These are phyloP conservation scores for Pichia sp. DNA, from an alignment of 1,139 yeast genomes.

Conservation along the genomic window DNA sequence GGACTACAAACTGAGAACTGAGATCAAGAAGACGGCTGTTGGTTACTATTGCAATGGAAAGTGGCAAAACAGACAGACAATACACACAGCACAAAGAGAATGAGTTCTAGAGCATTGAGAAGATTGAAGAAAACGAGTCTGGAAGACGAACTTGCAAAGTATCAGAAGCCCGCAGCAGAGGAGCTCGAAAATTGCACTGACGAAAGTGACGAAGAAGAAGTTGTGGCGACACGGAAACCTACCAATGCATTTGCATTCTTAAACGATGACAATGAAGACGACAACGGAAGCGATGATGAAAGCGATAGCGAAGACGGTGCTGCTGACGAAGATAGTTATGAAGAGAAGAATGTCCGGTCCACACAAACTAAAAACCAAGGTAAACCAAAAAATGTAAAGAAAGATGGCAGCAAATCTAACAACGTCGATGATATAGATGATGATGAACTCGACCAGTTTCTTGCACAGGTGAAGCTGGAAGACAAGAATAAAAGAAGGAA, in stretches of 20 bases:
- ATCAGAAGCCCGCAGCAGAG: neutral
- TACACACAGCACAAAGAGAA: too few relatives aligned
- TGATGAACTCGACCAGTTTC: conserved; percentile 16
- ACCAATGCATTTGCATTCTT: conserved; percentile 50
- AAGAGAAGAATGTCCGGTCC: conserved; percentile 11
- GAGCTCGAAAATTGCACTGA: conserved; percentile 2
- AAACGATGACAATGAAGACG: conserved; percentile 28
- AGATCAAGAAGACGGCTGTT: too few relatives aligned
- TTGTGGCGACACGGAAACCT: conserved; percentile 24
- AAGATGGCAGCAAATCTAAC: neutral
- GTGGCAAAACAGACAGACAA: too few relatives aligned
- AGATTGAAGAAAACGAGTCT: conserved; percentile 38
- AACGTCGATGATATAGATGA: conserved; percentile 17
- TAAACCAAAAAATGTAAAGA: conserved; percentile 17
- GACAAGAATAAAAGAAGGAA: conserved; percentile 5
- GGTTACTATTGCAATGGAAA: too few relatives aligned
- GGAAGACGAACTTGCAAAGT: conserved; percentile 29
- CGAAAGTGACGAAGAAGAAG: conserved; percentile 9
- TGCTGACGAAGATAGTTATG: neutral
- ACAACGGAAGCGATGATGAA: neutral
- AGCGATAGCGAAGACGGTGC: neutral
- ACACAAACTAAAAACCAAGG: conserved; percentile 9
- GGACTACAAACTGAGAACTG: too few relatives aligned
- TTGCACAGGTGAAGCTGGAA: conserved; percentile 12
- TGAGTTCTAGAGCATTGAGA: conserved; percentile 67